These are phyloP conservation scores for button mushroom (Agaricus bisporus) DNA, from an alignment of 768 basidiomycete species.

Conservation along the genomic window DNA sequence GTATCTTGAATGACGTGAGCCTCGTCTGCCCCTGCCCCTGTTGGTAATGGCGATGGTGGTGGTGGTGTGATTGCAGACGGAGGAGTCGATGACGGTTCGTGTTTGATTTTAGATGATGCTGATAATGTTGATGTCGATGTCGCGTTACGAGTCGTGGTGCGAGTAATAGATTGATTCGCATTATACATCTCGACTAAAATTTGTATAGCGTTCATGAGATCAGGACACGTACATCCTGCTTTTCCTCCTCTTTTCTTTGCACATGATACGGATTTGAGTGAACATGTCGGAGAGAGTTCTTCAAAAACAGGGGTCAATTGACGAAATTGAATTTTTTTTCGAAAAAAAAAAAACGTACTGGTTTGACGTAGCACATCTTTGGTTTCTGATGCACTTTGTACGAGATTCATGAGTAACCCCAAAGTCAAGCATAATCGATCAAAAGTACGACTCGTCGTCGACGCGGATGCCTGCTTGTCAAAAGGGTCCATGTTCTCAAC, in stretches of 20 bases:
- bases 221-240: conserved; percentile 43
- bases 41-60: conserved; percentile 8
- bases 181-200: conserved; percentile 46
- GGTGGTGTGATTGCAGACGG: conserved; percentile 7
- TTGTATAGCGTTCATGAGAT: conserved; percentile 38
- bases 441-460: conserved; percentile 32
- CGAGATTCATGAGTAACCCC: conserved; percentile 70
- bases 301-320: background rate
- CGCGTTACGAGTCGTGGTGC: conserved; percentile 13
- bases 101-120: conserved; percentile 11
- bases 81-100: conserved; percentile 12
- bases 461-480: background rate
- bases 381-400: conserved; percentile 49
- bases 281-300: conserved; percentile 52
- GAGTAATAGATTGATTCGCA: conserved; percentile 23
- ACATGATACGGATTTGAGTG: conserved; percentile 41
- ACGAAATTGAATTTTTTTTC: no score
- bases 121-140: background rate
- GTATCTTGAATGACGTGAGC: conserved; percentile 62
- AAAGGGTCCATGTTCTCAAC: background rate
- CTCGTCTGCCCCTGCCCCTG: conserved; percentile 32
- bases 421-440: conserved; percentile 73
- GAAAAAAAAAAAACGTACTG: conserved; percentile 32
- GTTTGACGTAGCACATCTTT: conserved; percentile 40
- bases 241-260: conserved; percentile 33